Percentiles rank a stretch among this genome's conserved stretches.
Conservation (phyloP, 2,329 filamentous ascomycete genomes). For the Cordyceps militaris region DNA sequence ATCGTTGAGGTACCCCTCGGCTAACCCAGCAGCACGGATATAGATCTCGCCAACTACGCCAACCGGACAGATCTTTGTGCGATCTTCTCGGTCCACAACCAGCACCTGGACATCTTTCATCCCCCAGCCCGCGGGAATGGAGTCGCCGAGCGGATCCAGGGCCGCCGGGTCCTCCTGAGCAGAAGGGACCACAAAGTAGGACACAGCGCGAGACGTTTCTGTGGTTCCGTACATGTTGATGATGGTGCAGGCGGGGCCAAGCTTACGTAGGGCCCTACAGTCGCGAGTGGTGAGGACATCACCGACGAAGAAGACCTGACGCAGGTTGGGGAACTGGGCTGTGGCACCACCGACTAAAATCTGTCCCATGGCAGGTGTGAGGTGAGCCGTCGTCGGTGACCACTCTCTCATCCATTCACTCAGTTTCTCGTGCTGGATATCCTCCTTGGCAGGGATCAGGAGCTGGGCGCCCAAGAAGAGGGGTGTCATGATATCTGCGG, state of each 20-base stretch:
- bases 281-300: constrained; percentile 83
- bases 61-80: constrained; percentile 67
- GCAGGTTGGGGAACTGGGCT: constrained; percentile 68
- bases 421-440: constrained; percentile 79
- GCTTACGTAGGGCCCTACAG: constrained; percentile 64
- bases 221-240: constrained; percentile 87
- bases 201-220: constrained; percentile 74
- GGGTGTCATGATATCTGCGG: constrained; percentile 86
- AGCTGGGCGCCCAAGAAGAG: constrained; percentile 78
- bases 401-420: constrained; percentile 82
- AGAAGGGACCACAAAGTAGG: constrained; percentile 72
- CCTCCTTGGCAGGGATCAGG: constrained; percentile 70
- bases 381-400: constrained; percentile 70
- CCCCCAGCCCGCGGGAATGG: constrained; percentile 74
- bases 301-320: constrained; percentile 82
- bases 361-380: constrained; percentile 95
- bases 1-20: constrained; percentile 67
- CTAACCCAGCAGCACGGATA: constrained; percentile 73
- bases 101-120: constrained; percentile 87
- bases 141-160: constrained; percentile 49
- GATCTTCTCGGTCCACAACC: constrained; percentile 64
- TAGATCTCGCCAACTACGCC: constrained; percentile 83
- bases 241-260: constrained; percentile 69
- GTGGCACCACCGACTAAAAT: constrained; percentile 81
- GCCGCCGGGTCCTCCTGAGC: constrained; percentile 44